phyloP scores from a whole-genome alignment of 768 basidiomycete species.

The Termitomyces sp. region DNA sequence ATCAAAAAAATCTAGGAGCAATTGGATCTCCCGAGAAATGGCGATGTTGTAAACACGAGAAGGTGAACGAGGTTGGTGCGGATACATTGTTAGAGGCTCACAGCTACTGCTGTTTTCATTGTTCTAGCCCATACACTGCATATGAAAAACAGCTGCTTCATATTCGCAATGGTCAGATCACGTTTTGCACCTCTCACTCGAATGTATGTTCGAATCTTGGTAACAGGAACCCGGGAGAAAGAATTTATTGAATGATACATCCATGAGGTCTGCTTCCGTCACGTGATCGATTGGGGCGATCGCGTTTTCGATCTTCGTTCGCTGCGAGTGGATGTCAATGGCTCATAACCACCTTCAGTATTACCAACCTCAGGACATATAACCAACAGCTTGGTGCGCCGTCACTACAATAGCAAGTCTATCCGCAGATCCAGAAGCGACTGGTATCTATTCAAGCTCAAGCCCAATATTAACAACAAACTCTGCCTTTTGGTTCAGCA shows the following conservation, averaged over 20 bases:
- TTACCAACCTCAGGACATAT: conserved; percentile 40
- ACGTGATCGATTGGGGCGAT: conserved; percentile 9
- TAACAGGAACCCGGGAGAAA: conserved; percentile 69
- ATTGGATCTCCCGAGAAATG: too few species aligned
- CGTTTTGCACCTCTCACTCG: neutral
- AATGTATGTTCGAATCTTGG: conserved; percentile 41
- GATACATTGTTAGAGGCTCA: conserved; percentile 26
- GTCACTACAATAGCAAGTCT: conserved; percentile 29
- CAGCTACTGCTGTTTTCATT: conserved; percentile 75
- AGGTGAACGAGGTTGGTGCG: too few species aligned
- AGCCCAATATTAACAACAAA: neutral
- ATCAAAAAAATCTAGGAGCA: neutral
- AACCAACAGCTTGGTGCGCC: conserved; percentile 39
- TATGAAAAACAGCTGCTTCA: conserved; percentile 94
- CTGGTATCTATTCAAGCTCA: conserved; percentile 14
- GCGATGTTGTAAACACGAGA: too few species aligned
- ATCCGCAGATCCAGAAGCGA: conserved; percentile 17
- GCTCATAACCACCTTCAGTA: conserved; percentile 19
- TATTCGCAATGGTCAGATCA: conserved; percentile 23
- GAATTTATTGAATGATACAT: conserved; percentile 42
- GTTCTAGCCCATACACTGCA: conserved; percentile 83
- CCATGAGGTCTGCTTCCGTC: neutral
- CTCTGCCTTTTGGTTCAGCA: conserved; percentile 17
- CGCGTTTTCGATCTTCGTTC: conserved; percentile 5
- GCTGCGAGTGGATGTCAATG: conserved; percentile 4